These are phyloP conservation scores for Pyrenula aspistea DNA, from an alignment of 495 filamentous ascomycete genomes.

Conservation along the genomic window DNA sequence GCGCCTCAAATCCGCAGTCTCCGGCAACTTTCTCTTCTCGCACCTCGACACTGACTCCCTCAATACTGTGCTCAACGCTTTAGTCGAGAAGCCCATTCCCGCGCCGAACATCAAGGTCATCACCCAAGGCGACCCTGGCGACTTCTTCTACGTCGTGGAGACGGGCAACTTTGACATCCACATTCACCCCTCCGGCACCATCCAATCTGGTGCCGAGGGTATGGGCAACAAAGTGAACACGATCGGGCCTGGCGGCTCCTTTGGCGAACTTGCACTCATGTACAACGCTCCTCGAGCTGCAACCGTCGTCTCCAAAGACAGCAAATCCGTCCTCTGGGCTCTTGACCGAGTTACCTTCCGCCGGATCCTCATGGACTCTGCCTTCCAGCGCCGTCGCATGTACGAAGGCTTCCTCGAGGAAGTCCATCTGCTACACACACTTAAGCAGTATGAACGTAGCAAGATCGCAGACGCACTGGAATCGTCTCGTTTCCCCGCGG, in stretches of 20 bases:
- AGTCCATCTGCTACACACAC: slow-evolving; percentile 71
- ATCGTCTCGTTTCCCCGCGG: slow-evolving; percentile 73
- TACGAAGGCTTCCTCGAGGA: slow-evolving; percentile 98
- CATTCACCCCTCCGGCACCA: slow-evolving; percentile 66
- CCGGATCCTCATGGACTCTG: slow-evolving; percentile 95
- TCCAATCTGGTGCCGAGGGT: slow-evolving; percentile 73
- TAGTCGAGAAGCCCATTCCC: slow-evolving; percentile 91
- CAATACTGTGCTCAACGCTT: slow-evolving; percentile 72
- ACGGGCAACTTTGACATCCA: slow-evolving; percentile 83
- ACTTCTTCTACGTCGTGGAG: slow-evolving; percentile 97
- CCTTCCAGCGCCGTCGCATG: slow-evolving; percentile 88
- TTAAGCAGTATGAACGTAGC: slow-evolving; percentile 82
- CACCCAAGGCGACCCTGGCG: slow-evolving; percentile 86
- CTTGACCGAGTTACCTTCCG: slow-evolving; percentile 94
- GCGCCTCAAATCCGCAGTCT: slow-evolving; percentile 71
- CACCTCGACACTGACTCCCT: slow-evolving; percentile 90
- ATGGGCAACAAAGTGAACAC: slow-evolving; percentile 74
- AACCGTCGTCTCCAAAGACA: slow-evolving; percentile 75
- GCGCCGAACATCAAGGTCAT: slow-evolving; percentile 95
- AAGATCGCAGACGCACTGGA: slow-evolving; percentile 97
- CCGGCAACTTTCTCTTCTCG: slow-evolving; percentile 85
- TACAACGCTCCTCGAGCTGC: slow-evolving; percentile 98
- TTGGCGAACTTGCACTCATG: slow-evolving; percentile 95
- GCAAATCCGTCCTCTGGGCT: slow-evolving; percentile 77
- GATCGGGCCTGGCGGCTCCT: slow-evolving; percentile 84